Evolutionary conservation across 805 yeast species (phyloP), one percentile per base, ranked within the genome.

Genomic region (Metschnikowia anglica): DNA sequence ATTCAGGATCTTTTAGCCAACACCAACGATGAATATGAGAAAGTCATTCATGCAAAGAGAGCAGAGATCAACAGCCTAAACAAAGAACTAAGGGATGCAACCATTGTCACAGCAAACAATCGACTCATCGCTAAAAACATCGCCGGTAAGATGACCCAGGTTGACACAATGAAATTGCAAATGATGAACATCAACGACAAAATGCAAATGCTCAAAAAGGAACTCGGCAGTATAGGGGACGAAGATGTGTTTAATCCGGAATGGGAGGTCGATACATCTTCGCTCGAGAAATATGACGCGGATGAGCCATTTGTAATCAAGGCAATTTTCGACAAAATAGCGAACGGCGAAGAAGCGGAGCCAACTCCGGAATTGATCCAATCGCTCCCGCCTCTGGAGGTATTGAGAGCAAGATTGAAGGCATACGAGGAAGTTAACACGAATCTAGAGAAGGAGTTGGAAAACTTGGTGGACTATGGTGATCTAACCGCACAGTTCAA

Each of bases 251-350:
- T 34, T 21, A 29, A 35, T 17, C 51, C 41, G 12, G 55, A 85
- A 13, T 78, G 78, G 48, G 78, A 79, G 27, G 85, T 87, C 0
- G 79, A 84, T 18, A 64, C 67, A 10, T 84, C 79, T 37, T 90
- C 85, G 49, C 82, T 83, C 46, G 64, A 65, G 16, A 69, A 73
- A 75, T 83, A 80, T 54, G 91, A 85, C 62, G 91, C 96, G 0
- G 97, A 90, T 63, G 91, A 87, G 57, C 96, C 97, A n/a, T 91
- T 88, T 63, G 74, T 85, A 37, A 76, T 88, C 9, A 72, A 76
- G 56, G 71, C 79, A 5, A 70, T 86, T 11, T 82, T 76, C 55
- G 75, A 79, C 29, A 74, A 72, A 49, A 62, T 85, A n/a, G 35
- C 56, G 3, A 55, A 56, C 16, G 45, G 60, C 30, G 65, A 62